These are phyloP conservation scores for Cryptosporidium bovis DNA, from an alignment of 169 alveolate species.

Conservation along the genomic window DNA sequence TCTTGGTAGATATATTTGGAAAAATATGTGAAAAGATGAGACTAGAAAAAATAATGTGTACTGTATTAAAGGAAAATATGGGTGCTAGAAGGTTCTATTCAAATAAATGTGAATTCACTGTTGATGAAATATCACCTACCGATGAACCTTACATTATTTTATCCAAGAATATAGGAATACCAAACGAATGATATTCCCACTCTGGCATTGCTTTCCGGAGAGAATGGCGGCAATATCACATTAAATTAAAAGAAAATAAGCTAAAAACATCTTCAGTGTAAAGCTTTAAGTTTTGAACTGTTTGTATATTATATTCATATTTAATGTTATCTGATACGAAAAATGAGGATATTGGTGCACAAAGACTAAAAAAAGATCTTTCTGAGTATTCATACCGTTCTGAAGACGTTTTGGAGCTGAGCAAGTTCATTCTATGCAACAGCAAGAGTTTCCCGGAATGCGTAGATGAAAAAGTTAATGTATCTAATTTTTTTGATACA, in stretches of 20 bases:
- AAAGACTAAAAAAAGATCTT: background rate
- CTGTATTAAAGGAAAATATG: constrained; percentile 23
- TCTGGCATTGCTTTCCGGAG: too few species aligned
- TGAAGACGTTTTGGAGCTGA: constrained; percentile 35
- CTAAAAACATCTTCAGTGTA: too few species aligned
- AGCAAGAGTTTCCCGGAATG: constrained; percentile 37
- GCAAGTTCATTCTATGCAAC: constrained; percentile 21
- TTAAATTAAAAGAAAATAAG: too few species aligned
- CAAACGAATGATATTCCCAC: too few species aligned
- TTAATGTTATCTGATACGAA: background rate
- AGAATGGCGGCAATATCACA: too few species aligned
- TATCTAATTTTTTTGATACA: constrained; percentile 36
- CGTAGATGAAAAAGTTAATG: constrained; percentile 22
- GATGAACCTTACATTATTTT: constrained; percentile 39
- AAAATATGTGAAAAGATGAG: constrained; percentile 2
- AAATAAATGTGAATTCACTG: constrained; percentile 14
- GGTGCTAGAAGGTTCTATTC: constrained; percentile 32
- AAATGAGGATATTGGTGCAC: background rate
- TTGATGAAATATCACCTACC: constrained; percentile 56
- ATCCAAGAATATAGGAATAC: background rate
- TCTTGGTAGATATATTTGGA: constrained; percentile 16
- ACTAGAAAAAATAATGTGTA: constrained; percentile 47
- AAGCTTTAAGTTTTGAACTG: background rate
- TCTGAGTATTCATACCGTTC: constrained; percentile 48
- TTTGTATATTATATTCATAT: background rate